Percentiles rank a stretch among this genome's conserved stretches.
Evolutionary conservation across 1,139 yeast species (phyloP).

Genomic region (Yamadazyma spencermartinsiae): DNA sequence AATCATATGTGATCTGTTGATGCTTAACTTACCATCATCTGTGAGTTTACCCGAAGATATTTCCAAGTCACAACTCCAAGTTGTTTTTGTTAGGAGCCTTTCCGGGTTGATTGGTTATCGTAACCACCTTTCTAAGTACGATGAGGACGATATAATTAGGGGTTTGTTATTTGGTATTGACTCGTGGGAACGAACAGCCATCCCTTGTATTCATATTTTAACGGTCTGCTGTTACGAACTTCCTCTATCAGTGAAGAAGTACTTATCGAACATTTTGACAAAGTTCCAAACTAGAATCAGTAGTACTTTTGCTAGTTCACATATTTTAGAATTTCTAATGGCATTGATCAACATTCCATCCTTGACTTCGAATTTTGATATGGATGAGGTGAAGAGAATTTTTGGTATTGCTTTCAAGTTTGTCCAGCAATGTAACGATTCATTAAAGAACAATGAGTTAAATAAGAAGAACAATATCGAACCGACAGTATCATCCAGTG

Average conservation of each 20-base stretch:
- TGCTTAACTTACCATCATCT: constrained; percentile 46
- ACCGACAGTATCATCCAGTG: constrained; percentile 28
- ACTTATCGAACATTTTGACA: constrained; percentile 61
- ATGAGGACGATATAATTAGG: constrained; percentile 68
- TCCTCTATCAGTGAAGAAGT: constrained; percentile 72
- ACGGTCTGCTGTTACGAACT: constrained; percentile 80
- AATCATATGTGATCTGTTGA: constrained; percentile 62
- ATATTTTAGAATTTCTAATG: constrained; percentile 72
- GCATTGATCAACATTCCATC: constrained; percentile 67
- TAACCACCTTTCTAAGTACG: constrained; percentile 54
- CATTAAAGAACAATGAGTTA: constrained; percentile 23
- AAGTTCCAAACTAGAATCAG: constrained; percentile 75
- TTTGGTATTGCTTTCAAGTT: constrained; percentile 83
- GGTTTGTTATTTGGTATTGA: constrained; percentile 65
- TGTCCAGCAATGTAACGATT: constrained; percentile 68
- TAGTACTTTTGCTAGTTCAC: constrained; percentile 66
- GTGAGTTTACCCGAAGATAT: constrained; percentile 47
- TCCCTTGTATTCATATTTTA: constrained; percentile 75
- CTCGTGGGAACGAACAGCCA: constrained; percentile 78
- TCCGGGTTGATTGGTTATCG: constrained; percentile 72
- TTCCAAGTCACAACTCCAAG: constrained; percentile 64
- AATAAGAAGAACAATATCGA: constrained; percentile 10
- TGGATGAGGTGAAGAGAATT: constrained; percentile 75
- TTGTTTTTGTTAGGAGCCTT: constrained; percentile 62
- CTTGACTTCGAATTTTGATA: constrained; percentile 69